Conservation (phyloP, 495 filamentous ascomycete species). For the Viridothelium virens region DNA sequence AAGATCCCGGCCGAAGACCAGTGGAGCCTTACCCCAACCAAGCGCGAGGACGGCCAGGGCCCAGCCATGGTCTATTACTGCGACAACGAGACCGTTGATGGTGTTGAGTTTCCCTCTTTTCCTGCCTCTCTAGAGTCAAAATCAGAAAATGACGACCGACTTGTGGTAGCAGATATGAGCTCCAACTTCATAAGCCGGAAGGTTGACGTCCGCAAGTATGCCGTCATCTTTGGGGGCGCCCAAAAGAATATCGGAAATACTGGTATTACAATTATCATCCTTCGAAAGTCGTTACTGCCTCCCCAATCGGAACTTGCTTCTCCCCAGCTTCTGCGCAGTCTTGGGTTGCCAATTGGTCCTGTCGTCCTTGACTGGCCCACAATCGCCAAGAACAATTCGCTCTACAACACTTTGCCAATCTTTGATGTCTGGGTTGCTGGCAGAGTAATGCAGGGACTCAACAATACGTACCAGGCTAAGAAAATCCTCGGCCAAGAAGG, state of each 20-base stretch:
- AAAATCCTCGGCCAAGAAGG: conserved; percentile 67
- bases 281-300: conserved; percentile 68
- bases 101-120: conserved; percentile 82
- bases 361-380: conserved; percentile 73
- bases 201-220: conserved; percentile 64
- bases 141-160: conserved; percentile 45
- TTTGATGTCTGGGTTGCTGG: conserved; percentile 88
- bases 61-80: conserved; percentile 84
- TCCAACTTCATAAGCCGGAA: conserved; percentile 64
- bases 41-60: conserved; percentile 40
- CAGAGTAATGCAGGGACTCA: conserved; percentile 65
- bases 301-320: conserved; percentile 50
- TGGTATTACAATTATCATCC: conserved; percentile 74
- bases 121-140: conserved; percentile 52
- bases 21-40: conserved; percentile 67
- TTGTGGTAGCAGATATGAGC: conserved; percentile 73
- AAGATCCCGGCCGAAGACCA: conserved; percentile 65
- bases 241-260: conserved; percentile 88
- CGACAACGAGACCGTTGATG: conserved; percentile 92
- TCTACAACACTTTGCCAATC: conserved; percentile 93
- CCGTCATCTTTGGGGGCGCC: conserved; percentile 69
- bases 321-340: conserved; percentile 57
- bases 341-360: conserved; percentile 70
- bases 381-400: conserved; percentile 75
- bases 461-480: conserved; percentile 41